Evolutionary conservation across 306 rosid species (phyloP).

Genomic region (Sicyos edulis): DNA sequence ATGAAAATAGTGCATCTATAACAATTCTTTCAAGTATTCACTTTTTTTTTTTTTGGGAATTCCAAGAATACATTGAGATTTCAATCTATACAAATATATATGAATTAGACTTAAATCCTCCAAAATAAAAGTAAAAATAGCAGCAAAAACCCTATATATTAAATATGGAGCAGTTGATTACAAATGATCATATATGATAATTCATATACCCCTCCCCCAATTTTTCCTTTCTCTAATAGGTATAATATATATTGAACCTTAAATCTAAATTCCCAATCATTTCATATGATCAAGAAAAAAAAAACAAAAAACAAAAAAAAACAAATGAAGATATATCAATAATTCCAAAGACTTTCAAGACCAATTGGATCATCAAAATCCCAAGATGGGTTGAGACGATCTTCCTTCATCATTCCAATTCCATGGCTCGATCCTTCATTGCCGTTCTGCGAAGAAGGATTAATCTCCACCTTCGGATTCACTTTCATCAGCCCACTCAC

Average conservation of each 20-base stretch:
- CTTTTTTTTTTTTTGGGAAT: no score
- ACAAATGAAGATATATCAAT: not conserved
- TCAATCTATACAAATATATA: not conserved
- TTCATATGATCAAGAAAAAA: no score
- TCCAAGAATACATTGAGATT: not conserved
- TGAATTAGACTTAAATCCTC: not conserved
- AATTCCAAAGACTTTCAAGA: slow-evolving; percentile 12
- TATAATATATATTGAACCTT: not conserved
- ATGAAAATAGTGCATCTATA: not conserved
- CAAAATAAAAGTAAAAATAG: not conserved
- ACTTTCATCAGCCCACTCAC: not conserved
- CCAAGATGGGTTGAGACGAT: not conserved
- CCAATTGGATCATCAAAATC: slow-evolving; percentile 5
- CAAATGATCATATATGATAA: not conserved
- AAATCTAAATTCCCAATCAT: not conserved
- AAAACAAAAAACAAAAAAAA: not conserved
- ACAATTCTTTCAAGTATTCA: not conserved
- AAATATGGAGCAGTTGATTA: no score
- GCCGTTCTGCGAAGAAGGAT: not conserved
- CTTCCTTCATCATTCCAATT: slow-evolving; percentile 12
- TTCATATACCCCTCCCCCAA: not conserved
- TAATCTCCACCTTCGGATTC: slow-evolving; percentile 12
- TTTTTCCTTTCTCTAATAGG: not conserved
- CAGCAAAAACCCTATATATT: not conserved
- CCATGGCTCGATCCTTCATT: not conserved